Base-by-base conservation (phyloP, 164 flowering plant genomes). In the Macadamia integrifolia region DNA sequence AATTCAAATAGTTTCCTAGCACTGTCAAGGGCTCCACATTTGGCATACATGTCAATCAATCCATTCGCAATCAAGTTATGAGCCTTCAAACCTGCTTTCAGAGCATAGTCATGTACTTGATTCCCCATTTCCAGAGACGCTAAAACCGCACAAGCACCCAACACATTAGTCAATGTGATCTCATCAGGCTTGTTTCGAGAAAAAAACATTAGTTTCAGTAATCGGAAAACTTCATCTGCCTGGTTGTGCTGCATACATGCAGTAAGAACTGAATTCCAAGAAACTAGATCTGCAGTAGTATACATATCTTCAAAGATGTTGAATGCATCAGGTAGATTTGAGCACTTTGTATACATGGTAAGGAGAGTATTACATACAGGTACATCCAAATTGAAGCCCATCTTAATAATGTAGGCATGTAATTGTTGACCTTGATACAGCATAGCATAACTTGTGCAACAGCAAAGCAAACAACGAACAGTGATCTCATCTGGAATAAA, bases 211-310 rank as follows among this genome's bases (percentile, higher is more conserved):
- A 69, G 62, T 61, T 66, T 82, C 9, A 83, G 72, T 58, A 83
- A 72, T 74, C 66, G 68, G 60, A 84, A 74, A 62, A 79, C 85
- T 53, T 87, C 83, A 48, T 62, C 76, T 13, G 76, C 66, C 72
- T 79, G 76, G 60, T 78, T 65, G 67, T 84, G 87, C 50, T 70
- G 85, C 71, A 79, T 42, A 63, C 87, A 89, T 32, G 86, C 88
- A 31, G 86, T 77, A 32, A 89, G 72, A 66, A 84, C 76, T 50
- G 87, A 82, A 75, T 87, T 89, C 91, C 94, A 89, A 55, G 94
- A 86, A 71, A 86, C 87, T 42, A 64, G 52, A 72, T 87, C 85
- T 32, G 76, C 76, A 23, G 53, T 60, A n/a, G 64, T 49, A 18
- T 49, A 62, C 69, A 80, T 75, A 66, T 78, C 81, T 62, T 86